Percentiles rank a stretch among this genome's conserved stretches.
These are phyloP conservation scores for Adansonia gregorii DNA, from an alignment of 441 rosid species.

Conservation along the genomic window DNA sequence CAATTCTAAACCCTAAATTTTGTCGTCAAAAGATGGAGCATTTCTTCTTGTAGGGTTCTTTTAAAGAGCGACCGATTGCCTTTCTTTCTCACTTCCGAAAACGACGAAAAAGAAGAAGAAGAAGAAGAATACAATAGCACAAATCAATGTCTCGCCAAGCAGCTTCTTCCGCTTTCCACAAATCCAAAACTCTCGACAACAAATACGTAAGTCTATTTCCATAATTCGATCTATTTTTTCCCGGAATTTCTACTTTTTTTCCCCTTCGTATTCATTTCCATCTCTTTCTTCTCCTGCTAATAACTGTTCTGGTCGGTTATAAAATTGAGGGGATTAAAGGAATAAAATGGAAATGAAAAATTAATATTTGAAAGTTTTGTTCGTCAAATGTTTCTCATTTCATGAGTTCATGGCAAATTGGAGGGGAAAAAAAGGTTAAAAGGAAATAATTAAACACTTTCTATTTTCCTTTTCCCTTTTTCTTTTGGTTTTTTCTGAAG, in stretches of 20 bases:
- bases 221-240: conserved; percentile 11
- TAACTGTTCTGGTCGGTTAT: conserved; percentile 1
- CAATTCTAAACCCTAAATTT: conserved; percentile 20
- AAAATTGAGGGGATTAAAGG: conserved; percentile 1
- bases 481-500: not conserved
- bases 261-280: not conserved
- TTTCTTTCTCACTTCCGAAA: not conserved
- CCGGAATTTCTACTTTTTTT: not conserved
- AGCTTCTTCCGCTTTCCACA: conserved; percentile 75
- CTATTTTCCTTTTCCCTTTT: not conserved
- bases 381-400: not conserved
- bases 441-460: not conserved
- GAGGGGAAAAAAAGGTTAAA: not conserved
- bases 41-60: conserved; percentile 23
- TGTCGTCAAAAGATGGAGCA: conserved; percentile 23
- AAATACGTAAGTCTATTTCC: conserved; percentile 69
- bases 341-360: not conserved
- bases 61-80: not conserved
- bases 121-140: not conserved
- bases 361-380: not conserved
- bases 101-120: not conserved
- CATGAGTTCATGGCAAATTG: conserved; percentile 4
- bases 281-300: conserved; percentile 12
- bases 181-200: conserved; percentile 97
- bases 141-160: conserved; percentile 78